phyloP scores from a whole-genome alignment of 2,329 filamentous ascomycete species.

The Colletotrichum siamense region DNA sequence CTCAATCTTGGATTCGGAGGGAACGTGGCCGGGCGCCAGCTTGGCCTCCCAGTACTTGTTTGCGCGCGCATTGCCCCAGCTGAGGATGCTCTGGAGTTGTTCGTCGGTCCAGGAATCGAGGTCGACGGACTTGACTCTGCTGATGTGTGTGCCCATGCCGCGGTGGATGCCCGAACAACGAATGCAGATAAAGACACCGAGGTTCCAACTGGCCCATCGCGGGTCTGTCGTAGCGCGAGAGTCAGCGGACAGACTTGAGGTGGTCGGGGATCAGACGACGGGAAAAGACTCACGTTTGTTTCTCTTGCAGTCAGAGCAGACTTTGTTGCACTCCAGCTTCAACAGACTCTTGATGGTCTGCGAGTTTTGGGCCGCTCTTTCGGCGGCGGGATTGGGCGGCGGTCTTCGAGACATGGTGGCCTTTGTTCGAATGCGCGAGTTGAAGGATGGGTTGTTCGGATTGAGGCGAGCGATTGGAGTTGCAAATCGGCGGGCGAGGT shows the following conservation, averaged over 20 bases:
- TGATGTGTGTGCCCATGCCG: conserved; percentile 99
- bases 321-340: conserved; percentile 95
- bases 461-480: not conserved
- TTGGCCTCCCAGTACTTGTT: conserved; percentile 99
- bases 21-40: conserved; percentile 86
- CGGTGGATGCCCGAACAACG: conserved; percentile 98
- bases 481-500: not conserved
- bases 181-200: conserved; percentile 97
- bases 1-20: conserved; percentile 97
- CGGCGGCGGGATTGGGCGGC: conserved; percentile 77
- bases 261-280: not conserved
- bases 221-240: conserved; percentile 66
- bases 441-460: not conserved
- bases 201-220: conserved; percentile 98
- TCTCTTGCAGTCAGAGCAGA: conserved; percentile 97
- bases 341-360: conserved; percentile 92
- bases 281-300: conserved; percentile 84
- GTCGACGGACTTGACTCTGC: conserved; percentile 96
- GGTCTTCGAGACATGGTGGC: conserved; percentile 77
- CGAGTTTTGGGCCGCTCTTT: conserved; percentile 91
- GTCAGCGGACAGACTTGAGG: not conserved
- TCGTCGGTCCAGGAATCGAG: conserved; percentile 99
- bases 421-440: not conserved
- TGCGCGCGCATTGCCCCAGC: conserved; percentile 94
- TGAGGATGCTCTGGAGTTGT: conserved; percentile 90